phyloP scores from a whole-genome alignment of 371 early-diverging fungal genomes.

The Lichtheimia corymbifera region DNA sequence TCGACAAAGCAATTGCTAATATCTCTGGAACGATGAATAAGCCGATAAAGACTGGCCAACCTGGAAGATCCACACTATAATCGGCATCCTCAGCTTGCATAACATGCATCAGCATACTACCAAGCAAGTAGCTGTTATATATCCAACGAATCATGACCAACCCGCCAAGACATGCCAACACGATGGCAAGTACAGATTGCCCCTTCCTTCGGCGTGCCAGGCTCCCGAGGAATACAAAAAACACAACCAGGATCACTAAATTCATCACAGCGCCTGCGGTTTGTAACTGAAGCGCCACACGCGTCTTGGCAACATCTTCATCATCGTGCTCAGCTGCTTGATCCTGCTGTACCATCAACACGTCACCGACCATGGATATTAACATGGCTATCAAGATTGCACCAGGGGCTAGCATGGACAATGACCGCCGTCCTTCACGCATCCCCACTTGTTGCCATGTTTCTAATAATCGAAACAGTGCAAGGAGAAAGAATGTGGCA shows the following conservation, averaged over 20 bases:
- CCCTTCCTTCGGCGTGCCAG: constrained; percentile 2
- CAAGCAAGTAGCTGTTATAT: neutral
- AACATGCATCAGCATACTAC: neutral
- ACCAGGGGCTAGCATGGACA: constrained; percentile 6
- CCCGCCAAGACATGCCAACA: neutral
- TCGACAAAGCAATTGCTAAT: neutral
- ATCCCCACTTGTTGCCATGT: constrained; percentile 12
- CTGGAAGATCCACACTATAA: neutral
- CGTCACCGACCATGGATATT: constrained; percentile 2
- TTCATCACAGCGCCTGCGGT: neutral
- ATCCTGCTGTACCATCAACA: constrained; percentile 3
- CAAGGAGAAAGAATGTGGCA: constrained; percentile 4
- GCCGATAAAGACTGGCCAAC: constrained; percentile 7
- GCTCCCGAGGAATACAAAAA: neutral
- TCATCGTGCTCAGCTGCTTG: constrained; percentile 4
- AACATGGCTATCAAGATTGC: neutral
- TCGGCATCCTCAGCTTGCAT: neutral
- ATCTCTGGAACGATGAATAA: constrained; percentile 10
- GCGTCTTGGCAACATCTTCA: neutral
- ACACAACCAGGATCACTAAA: neutral
- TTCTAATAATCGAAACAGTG: constrained; percentile 11
- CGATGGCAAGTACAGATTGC: neutral
- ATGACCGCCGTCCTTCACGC: neutral
- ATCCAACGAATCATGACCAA: constrained; percentile 4
- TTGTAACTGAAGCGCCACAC: neutral